A percentile compares a stretch with the other conserved stretches of the same genome.
These are phyloP conservation scores for Pythium guiyangense DNA, from an alignment of 352 stramenopile genomes.

Conservation along the genomic window DNA sequence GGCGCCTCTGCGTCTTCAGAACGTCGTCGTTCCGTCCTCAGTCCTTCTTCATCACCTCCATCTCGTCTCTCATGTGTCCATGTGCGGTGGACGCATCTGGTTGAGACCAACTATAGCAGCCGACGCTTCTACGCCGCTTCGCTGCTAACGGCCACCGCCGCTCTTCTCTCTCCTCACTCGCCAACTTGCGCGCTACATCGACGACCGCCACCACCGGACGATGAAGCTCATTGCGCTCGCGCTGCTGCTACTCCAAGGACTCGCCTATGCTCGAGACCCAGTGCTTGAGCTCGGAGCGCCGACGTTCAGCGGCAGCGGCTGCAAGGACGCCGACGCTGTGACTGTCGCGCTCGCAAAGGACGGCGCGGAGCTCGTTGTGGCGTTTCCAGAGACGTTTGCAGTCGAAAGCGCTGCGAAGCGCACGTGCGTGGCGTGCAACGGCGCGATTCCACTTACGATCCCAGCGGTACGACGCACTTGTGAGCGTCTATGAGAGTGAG, in stretches of 20 bases:
- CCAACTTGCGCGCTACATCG: no score
- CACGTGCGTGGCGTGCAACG: constrained; percentile 10
- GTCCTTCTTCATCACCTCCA: no score
- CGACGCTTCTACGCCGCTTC: no score
- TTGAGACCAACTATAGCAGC: no score
- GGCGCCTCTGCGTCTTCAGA: no score
- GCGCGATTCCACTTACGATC: constrained; percentile 1
- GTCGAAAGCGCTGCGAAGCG: background rate
- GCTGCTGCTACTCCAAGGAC: background rate
- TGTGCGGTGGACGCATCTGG: no score
- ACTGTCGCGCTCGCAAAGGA: constrained; percentile 3
- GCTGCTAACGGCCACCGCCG: no score
- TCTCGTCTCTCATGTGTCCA: no score
- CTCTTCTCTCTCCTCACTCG: no score
- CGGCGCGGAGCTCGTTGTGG: constrained; percentile 1
- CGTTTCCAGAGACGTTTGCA: constrained; percentile 5
- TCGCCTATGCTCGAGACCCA: no score
- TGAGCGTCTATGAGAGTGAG: background rate
- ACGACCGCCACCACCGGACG: no score
- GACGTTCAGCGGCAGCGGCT: constrained; percentile 11
- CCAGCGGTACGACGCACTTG: background rate
- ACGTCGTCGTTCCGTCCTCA: no score
- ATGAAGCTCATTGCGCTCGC: background rate
- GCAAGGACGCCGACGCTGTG: background rate
- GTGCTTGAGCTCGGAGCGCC: background rate